Percentiles rank a stretch among this genome's conserved stretches.
Conservation (phyloP, 2,329 filamentous ascomycete genomes). For the Fusarium sp. region DNA sequence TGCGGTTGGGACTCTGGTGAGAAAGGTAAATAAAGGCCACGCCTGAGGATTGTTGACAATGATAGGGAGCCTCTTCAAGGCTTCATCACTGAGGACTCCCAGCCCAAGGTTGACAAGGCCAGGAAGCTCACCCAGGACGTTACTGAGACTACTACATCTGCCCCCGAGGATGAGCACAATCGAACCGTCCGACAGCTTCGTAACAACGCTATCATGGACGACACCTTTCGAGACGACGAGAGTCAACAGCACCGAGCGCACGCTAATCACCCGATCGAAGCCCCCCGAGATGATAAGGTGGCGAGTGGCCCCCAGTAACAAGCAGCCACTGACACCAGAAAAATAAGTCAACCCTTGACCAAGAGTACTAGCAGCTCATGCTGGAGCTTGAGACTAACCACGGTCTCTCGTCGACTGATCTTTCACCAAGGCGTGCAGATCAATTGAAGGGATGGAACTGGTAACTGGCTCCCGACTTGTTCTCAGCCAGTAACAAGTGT, state of each 20-base stretch:
- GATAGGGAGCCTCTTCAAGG: slow-evolving; percentile 81
- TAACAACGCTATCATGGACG: slow-evolving; percentile 82
- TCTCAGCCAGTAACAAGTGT: background rate
- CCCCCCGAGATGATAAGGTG: background rate
- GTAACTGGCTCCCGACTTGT: too few relatives aligned
- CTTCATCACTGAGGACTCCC: slow-evolving; percentile 84
- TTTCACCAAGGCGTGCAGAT: background rate
- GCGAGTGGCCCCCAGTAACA: too few relatives aligned
- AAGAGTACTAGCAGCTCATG: background rate
- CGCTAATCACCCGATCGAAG: background rate
- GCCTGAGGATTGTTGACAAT: slow-evolving; percentile 70
- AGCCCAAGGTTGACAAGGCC: slow-evolving; percentile 81
- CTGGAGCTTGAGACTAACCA: background rate
- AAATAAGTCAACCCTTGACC: background rate
- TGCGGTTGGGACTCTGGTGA: slow-evolving; percentile 83
- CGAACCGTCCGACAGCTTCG: slow-evolving; percentile 84
- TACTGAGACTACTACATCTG: slow-evolving; percentile 52
- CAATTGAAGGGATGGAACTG: too few relatives aligned
- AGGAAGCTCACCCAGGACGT: slow-evolving; percentile 82
- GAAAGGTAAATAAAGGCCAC: slow-evolving; percentile 71
- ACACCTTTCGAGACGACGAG: slow-evolving; percentile 84
- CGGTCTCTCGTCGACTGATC: too few relatives aligned
- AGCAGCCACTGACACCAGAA: background rate
- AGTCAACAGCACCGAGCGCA: background rate
- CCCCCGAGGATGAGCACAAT: slow-evolving; percentile 82